A percentile compares a stretch with the other conserved stretches of the same genome.
Evolutionary conservation across 2,329 filamentous ascomycete genomes (phyloP).

Genomic region (Akanthomyces uredinophilus): DNA sequence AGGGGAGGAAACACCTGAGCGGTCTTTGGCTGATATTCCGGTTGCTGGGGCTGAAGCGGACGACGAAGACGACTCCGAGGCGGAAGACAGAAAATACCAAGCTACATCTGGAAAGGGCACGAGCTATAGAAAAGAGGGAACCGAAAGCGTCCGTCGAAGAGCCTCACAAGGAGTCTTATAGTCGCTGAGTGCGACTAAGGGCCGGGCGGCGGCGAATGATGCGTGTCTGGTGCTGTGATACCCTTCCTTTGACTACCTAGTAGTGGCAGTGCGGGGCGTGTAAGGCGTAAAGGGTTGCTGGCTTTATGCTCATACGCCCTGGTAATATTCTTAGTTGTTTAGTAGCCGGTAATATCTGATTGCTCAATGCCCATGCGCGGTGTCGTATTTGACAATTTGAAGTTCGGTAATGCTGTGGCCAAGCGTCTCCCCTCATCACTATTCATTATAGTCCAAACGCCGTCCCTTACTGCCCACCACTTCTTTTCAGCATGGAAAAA

Average conservation of each 20-base stretch:
- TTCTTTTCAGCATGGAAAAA: too few species aligned
- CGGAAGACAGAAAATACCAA: background rate
- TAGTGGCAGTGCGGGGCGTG: background rate
- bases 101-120: background rate
- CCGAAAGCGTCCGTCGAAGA: constrained; percentile 4
- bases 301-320: background rate
- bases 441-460: too few species aligned
- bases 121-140: constrained; percentile 11
- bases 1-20: constrained; percentile 20
- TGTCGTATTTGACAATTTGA: too few species aligned
- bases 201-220: background rate
- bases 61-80: constrained; percentile 35
- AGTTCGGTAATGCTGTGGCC: too few species aligned
- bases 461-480: too few species aligned
- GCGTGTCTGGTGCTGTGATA: background rate
- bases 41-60: constrained; percentile 38
- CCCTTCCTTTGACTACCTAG: background rate
- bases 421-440: too few species aligned
- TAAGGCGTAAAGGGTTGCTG: background rate
- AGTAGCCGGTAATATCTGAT: too few species aligned
- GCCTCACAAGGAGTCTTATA: background rate
- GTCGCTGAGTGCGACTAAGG: background rate
- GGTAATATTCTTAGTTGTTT: too few species aligned
- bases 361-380: too few species aligned
- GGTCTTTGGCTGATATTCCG: constrained; percentile 30